Conservation (phyloP, 2,329 filamentous ascomycete genomes). For the Rachicladosporium sp. region DNA sequence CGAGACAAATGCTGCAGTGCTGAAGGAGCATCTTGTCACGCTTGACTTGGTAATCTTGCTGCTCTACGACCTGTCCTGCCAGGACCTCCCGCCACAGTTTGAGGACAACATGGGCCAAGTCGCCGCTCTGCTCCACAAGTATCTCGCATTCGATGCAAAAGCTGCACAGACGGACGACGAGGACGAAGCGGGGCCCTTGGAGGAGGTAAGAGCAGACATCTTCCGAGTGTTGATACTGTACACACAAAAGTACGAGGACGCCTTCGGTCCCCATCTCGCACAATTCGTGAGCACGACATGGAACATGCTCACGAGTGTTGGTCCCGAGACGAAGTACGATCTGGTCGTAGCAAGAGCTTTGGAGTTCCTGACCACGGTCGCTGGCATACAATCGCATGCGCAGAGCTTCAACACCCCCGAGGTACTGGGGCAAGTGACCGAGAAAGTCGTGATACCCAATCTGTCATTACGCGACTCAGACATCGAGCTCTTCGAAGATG, state of each 20-base stretch:
- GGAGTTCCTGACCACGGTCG: slow-evolving; percentile 86
- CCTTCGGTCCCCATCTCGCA: slow-evolving; percentile 66
- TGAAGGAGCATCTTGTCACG: slow-evolving; percentile 71
- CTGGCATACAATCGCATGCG: slow-evolving; percentile 64
- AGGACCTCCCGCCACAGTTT: slow-evolving; percentile 88
- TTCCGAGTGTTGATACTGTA: slow-evolving; percentile 85
- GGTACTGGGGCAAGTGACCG: slow-evolving; percentile 74
- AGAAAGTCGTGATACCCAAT: slow-evolving; percentile 92
- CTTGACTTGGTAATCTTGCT: slow-evolving; percentile 84
- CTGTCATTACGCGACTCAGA: slow-evolving; percentile 85
- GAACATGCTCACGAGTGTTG: slow-evolving; percentile 77
- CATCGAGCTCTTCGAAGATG: slow-evolving; percentile 91
- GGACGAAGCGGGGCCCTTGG: slow-evolving; percentile 67
- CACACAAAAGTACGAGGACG: slow-evolving; percentile 90
- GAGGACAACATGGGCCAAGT: slow-evolving; percentile 76
- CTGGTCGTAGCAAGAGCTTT: slow-evolving; percentile 86
- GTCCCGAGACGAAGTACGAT: slow-evolving; percentile 84
- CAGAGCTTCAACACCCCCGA: slow-evolving; percentile 72
- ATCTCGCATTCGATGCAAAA: slow-evolving; percentile 79
- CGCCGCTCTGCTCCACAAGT: slow-evolving; percentile 75
- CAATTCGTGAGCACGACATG: slow-evolving; percentile 85
- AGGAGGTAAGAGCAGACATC: slow-evolving; percentile 84
- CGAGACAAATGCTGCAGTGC: slow-evolving; percentile 57
- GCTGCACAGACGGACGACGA: slow-evolving; percentile 76
- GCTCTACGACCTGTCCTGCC: slow-evolving; percentile 88